Evolutionary conservation across 306 rosid species (phyloP).

Genomic region (Fagus crenata): DNA sequence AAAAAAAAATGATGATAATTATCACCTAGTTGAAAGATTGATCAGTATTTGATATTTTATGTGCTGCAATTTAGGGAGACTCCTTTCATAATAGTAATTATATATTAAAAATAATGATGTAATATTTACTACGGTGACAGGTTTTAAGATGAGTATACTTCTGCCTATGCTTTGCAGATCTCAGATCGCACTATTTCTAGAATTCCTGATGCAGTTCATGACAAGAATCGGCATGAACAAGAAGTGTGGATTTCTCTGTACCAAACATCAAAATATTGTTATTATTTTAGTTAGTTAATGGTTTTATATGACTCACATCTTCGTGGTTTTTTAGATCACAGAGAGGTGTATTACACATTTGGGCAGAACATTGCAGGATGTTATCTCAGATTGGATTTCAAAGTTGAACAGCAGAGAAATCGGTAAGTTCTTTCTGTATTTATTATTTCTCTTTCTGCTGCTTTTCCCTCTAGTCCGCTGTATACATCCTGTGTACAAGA

Average conservation of each 20-base stretch:
- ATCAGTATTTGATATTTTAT: background rate
- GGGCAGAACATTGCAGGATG: slow-evolving; percentile 84
- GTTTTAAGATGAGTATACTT: background rate
- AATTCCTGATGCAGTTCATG: slow-evolving; percentile 68
- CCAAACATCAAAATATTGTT: slow-evolving; percentile 6
- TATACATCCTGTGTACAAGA: too few relatives aligned
- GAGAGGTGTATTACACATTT: slow-evolving; percentile 66
- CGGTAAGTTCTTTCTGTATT: slow-evolving; percentile 31
- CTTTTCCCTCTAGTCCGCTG: too few relatives aligned
- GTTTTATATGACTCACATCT: slow-evolving; percentile 10
- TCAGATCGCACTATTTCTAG: slow-evolving; percentile 54
- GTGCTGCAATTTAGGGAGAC: background rate
- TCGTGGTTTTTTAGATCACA: slow-evolving; percentile 57
- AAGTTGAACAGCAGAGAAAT: slow-evolving; percentile 70
- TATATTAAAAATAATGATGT: background rate
- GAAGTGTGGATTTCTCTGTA: slow-evolving; percentile 39
- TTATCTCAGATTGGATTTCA: slow-evolving; percentile 66
- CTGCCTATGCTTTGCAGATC: slow-evolving; percentile 51
- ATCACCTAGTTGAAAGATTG: background rate
- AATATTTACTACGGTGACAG: slow-evolving; percentile 9
- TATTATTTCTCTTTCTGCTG: too few relatives aligned
- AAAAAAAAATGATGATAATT: background rate
- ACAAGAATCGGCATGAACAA: slow-evolving; percentile 78
- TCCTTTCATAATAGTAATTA: background rate
- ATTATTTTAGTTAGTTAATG: slow-evolving; percentile 14